Base-by-base conservation (phyloP, 345 rosid genomes). In the Gossypium longicalyx region DNA sequence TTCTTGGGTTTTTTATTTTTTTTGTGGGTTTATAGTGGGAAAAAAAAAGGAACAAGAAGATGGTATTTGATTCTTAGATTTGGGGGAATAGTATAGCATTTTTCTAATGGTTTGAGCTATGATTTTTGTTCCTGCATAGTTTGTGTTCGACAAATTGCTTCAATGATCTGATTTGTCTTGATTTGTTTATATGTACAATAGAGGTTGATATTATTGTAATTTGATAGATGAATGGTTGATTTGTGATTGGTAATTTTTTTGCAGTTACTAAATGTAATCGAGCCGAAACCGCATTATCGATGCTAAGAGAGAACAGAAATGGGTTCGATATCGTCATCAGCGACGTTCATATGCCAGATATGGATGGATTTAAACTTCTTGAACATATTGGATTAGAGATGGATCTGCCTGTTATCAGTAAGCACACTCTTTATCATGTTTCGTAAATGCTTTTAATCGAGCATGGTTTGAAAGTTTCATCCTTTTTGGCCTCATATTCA, bases 351-450 rank as follows among this genome's bases (percentile, higher is more conserved):
- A 90, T 91, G 94, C 97, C 98, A 4, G 91, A 86, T 79, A 93
- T 95, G 94, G 89, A 89, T 76, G 98, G 98, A 4, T 88, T 87
- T 85, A 84, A 93, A 67, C 97, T 95, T 43, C 94, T 87, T 6
- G 93, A 84, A 44, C 86, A 80, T 49, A 83, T 95, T 2, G 87
- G 92, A 38, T 76, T 89, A 67, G 91, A 93, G 80, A 89, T 95
- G 92, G 91, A 93, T 67, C 86, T 95, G 64, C 99, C 99, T 44
- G 98, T 91, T 62, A 89, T 93, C 72, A 87, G 98, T 93, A 90
- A 74, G 93, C 77, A 41, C 67, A 16, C 6, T 20, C 4, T 52
- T 4, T 6, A 41, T 52, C 19, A 15, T 53, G 7, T 7, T 6
- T 23, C 64, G 34, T 1, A 12, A 27, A 34, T 9, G 22, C 16